Evolutionary conservation across 352 stramenopile genomes (phyloP), one percentile per base, ranked within the genome.

Genomic region (Phytopythium oedochilum): DNA sequence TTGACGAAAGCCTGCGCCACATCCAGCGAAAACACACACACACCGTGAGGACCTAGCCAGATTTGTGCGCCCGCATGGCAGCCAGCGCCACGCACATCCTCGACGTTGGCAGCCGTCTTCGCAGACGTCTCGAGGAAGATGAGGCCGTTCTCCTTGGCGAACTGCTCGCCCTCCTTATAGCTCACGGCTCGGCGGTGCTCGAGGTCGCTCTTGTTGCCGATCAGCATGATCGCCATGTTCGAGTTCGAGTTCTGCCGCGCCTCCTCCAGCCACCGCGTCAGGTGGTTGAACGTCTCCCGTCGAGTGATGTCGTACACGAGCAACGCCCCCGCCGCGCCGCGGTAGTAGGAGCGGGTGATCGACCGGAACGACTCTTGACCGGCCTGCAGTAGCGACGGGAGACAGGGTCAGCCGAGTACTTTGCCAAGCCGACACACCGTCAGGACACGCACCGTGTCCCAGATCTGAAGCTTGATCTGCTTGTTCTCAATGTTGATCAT

Each of bases 171-270:
- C 72, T 99, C 98, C 70, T 99, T 97, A 48, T 92, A 98, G 46
- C 80, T 96, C 26, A 99, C 97, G 15, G 94, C 94, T 28, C 97
- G 86, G 55, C 85, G 85, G 68, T 98, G 92, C 58, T 98, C 96
- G 60, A 99, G 67, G 78, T 99, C 97, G 65, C 88, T 97, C 73
- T 99, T 99, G 75, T 99, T 99, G 55, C 97, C 97, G 63, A 99
- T 98, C 11, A 99, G 73, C 94, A 99, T 98, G 70, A 99, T 99
- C 38, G 97, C 92, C 97, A 99, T 99, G 80, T 99, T 99, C 42
- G 89, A 95, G 66, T 98, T 98, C 49, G 89, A 97, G 75, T 99
- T 98, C 73, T 99, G 94, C 18, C 96, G 75, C 9, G 97, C 97
- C 63, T 99, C 98, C 68, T 99, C 96, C 12, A 99, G 79, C 98